Evolutionary conservation across 176 grass and related monocot genomes (phyloP), one percentile per base, ranked within the genome.

Genomic region (Tuctoria greenei): DNA sequence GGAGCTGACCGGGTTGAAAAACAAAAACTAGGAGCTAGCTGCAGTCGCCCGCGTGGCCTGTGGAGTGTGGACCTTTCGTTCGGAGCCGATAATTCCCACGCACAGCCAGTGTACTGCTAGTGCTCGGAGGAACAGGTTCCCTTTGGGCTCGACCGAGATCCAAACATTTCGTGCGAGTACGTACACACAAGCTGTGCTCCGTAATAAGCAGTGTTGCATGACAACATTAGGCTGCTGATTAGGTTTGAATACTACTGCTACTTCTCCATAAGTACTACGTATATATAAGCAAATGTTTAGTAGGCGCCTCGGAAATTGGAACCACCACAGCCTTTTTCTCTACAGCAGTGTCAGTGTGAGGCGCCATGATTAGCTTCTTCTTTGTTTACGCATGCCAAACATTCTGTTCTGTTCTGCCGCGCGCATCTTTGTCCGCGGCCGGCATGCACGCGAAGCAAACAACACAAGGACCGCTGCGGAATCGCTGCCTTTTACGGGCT

Each of bases 281-380:
- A n/a, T n/a, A 51, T 24, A 6, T 52, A 62, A 62, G 7, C 80
- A 17, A n/a, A n/a, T n/a, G 42, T 62, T 87, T 79, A n/a, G n/a
- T 62, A 62, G 74, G 43, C 15, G n/a, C 86, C 69, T 88, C 37
- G 86, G 69, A 41, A 88, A 83, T 68, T 38, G 80, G 23, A 51
- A 26, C 49, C 38, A 0, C 16, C 45, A 74, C 73, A 87, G 74
- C 80, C 86, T 83, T 83, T 87, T 26, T 59, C 10, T 5, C 3
- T 9, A 31, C 3, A 31, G 26, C 16, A 35, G 47, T 1, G 50
- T 34, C 16, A 35, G 47, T 1, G 50, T 34, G 46, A 28, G 61
- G 49, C 1, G 80, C 34, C 52, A 79, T 79, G 61, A 83, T 83
- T 51, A 27, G n/a, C n/a, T n/a, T n/a, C n/a, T n/a, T n/a, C 41